These are phyloP conservation scores for Anacardium occidentale DNA, from an alignment of 345 rosid species.

Conservation along the genomic window DNA sequence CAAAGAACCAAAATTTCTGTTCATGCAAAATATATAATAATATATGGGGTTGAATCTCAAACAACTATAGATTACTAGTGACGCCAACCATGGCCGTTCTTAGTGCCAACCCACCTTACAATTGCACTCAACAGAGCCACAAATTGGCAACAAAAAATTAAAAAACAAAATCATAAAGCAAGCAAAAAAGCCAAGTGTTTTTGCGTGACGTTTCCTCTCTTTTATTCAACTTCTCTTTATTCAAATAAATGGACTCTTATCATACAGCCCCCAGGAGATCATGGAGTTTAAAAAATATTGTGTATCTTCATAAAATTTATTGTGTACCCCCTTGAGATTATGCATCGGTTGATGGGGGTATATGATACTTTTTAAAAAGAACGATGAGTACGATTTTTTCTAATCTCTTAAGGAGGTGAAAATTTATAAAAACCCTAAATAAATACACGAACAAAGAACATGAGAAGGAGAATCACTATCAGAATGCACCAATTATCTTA, in stretches of 20 bases:
- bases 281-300: no score
- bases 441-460: conserved; percentile 14
- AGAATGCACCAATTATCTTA: conserved; percentile 37
- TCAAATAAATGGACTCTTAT: no score
- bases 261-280: no score
- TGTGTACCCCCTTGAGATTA: no score
- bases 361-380: no score
- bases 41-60: conserved; percentile 8
- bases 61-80: neutral
- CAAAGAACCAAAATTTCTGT: neutral
- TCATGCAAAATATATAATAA: neutral
- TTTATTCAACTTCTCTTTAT: conserved; percentile 10
- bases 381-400: no score
- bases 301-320: no score
- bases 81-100: conserved; percentile 32
- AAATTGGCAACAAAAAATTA: neutral
- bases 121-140: conserved; percentile 41
- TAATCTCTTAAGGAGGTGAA: no score
- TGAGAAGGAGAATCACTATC: conserved; percentile 39
- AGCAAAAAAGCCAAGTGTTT: conserved; percentile 29
- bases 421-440: no score
- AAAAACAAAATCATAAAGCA: no score
- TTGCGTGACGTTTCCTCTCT: conserved; percentile 41
- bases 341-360: no score
- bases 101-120: conserved; percentile 44